These are phyloP conservation scores for Gossypium australe DNA, from an alignment of 345 rosid genomes.

Conservation along the genomic window DNA sequence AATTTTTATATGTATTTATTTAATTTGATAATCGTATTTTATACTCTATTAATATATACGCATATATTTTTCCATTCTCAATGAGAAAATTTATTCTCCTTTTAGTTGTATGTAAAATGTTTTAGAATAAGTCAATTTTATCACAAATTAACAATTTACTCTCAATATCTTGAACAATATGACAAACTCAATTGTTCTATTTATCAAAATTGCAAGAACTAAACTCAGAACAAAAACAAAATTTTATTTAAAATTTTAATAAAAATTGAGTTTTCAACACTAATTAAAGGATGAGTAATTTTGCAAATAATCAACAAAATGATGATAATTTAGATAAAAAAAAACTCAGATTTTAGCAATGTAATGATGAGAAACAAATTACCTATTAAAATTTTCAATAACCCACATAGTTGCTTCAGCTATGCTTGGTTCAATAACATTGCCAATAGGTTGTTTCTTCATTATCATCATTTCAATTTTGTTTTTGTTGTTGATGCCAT, in stretches of 20 bases:
- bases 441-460: neutral
- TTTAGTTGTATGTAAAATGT: neutral
- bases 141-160: neutral
- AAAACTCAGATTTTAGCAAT: slow-evolving; percentile 17
- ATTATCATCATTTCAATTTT: neutral
- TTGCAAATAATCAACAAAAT: neutral
- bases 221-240: neutral
- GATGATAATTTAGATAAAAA: neutral
- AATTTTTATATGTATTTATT: neutral
- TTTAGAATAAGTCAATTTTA: neutral
- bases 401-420: slow-evolving; percentile 16
- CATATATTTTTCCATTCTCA: no score
- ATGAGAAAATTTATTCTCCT: no score
- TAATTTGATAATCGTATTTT: no score
- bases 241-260: neutral
- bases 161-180: neutral
- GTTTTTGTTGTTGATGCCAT: neutral
- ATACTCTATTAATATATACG: no score
- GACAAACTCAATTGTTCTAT: neutral
- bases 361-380: slow-evolving; percentile 4
- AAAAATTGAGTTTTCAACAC: no score
- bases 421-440: slow-evolving; percentile 6
- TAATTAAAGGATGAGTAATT: no score
- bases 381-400: slow-evolving; percentile 19
- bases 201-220: neutral